A percentile compares a stretch with the other conserved stretches of the same genome.
Evolutionary conservation across 257 asterid species (phyloP).

Genomic region (Jacaranda copaia): DNA sequence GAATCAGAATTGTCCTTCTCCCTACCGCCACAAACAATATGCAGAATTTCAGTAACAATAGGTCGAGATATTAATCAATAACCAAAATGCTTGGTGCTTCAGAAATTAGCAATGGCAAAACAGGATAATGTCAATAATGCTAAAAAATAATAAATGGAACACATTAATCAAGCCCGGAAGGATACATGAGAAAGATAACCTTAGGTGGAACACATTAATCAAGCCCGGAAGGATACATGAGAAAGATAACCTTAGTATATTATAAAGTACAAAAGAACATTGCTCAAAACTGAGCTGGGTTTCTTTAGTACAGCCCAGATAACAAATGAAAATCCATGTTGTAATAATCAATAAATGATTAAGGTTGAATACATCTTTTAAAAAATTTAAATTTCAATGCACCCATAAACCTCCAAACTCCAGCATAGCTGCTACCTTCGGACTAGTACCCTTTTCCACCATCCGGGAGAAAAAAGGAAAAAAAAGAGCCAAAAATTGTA

Average conservation of each 20-base stretch:
- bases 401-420: conserved; percentile 36
- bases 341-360: conserved; percentile 49
- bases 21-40: no score
- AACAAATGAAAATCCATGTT: conserved; percentile 42
- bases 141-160: background rate
- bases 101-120: no score
- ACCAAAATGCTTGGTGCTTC: no score
- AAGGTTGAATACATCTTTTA: conserved; percentile 39
- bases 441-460: conserved; percentile 35
- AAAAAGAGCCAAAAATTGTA: conserved; percentile 48
- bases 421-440: conserved; percentile 24
- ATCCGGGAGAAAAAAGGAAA: conserved; percentile 32
- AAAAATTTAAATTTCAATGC: conserved; percentile 11
- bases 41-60: background rate
- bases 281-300: conserved; percentile 37
- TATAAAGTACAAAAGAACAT: conserved; percentile 36
- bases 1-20: no score
- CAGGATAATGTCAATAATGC: background rate
- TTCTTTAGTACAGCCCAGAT: conserved; percentile 44
- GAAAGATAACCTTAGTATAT: background rate
- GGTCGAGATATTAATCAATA: no score
- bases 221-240: no score
- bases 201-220: background rate
- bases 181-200: background rate
- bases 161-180: no score